phyloP scores from a whole-genome alignment of 768 basidiomycete genomes.

The Phlebiopsis gigantea region DNA sequence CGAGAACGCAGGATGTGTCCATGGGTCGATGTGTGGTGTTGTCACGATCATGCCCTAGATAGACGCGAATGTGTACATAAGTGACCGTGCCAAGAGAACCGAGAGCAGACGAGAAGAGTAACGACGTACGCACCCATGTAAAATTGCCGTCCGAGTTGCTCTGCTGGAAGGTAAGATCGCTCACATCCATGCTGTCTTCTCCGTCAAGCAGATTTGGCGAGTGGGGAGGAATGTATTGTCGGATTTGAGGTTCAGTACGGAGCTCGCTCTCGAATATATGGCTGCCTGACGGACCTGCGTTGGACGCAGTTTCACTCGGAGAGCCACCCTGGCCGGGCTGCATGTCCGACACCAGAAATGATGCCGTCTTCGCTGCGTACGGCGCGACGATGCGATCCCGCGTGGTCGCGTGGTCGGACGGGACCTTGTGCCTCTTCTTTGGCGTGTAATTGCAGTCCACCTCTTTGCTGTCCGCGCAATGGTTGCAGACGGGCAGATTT shows the following conservation, averaged over 20 bases:
- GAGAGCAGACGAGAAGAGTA: neutral
- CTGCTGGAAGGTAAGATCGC: constrained; percentile 16
- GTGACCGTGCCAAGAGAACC: neutral
- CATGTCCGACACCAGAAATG: constrained; percentile 40
- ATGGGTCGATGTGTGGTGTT: constrained; percentile 47
- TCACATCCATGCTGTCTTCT: constrained; percentile 19
- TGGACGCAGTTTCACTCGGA: constrained; percentile 10
- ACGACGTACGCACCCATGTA: constrained; percentile 28
- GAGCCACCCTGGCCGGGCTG: constrained; percentile 9
- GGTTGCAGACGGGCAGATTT: constrained; percentile 66
- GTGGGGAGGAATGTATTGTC: constrained; percentile 22
- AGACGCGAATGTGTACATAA: constrained; percentile 32
- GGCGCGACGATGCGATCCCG: constrained; percentile 34
- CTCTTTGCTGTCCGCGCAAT: constrained; percentile 50
- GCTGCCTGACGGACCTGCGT: constrained; percentile 14
- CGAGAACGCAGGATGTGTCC: constrained; percentile 53
- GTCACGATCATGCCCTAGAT: constrained; percentile 31
- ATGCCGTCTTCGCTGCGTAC: constrained; percentile 43
- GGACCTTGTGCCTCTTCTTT: constrained; percentile 59
- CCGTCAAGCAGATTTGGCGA: constrained; percentile 17
- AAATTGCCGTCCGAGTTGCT: constrained; percentile 32
- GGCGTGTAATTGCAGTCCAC: constrained; percentile 67
- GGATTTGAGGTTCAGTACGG: constrained; percentile 22
- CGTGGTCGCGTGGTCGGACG: constrained; percentile 34
- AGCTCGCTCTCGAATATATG: constrained; percentile 20